Percentiles rank a stretch among this genome's conserved stretches.
Conservation (phyloP, 768 basidiomycete genomes). For the Tulasnella sp. region DNA sequence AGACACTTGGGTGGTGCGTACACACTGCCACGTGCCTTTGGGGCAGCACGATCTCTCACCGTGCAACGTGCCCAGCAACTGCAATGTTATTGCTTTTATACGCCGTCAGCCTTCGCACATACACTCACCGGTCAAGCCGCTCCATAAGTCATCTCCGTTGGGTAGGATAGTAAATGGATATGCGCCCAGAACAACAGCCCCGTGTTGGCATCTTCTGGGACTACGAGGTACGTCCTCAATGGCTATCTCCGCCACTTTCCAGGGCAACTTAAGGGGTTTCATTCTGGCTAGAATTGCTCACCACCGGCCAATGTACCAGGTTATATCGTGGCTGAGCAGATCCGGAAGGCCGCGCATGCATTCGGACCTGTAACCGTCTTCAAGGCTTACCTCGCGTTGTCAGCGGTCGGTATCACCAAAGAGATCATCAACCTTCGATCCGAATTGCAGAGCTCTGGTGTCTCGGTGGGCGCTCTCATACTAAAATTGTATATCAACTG, state of each 20-base stretch:
- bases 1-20: too few species aligned
- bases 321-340: background rate
- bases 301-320: conserved; percentile 25
- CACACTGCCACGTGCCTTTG: too few species aligned
- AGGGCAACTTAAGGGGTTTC: background rate
- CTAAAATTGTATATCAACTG: conserved; percentile 27
- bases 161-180: too few species aligned
- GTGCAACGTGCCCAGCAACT: too few species aligned
- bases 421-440: conserved; percentile 31
- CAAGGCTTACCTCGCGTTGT: conserved; percentile 43
- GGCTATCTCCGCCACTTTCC: background rate
- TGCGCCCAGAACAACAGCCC: background rate
- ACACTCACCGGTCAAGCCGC: too few species aligned
- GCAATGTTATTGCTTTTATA: too few species aligned
- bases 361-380: conserved; percentile 26
- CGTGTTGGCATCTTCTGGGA: conserved; percentile 15
- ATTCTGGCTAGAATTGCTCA: background rate
- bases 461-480: conserved; percentile 33
- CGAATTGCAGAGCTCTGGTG: conserved; percentile 41
- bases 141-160: too few species aligned
- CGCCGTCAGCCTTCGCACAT: too few species aligned
- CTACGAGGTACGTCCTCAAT: background rate
- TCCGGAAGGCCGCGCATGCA: background rate
- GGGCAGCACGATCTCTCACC: too few species aligned
- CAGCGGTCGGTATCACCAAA: conserved; percentile 29